These are phyloP conservation scores for Gloeostereum incarnatum DNA, from an alignment of 768 basidiomycete species.

Conservation along the genomic window DNA sequence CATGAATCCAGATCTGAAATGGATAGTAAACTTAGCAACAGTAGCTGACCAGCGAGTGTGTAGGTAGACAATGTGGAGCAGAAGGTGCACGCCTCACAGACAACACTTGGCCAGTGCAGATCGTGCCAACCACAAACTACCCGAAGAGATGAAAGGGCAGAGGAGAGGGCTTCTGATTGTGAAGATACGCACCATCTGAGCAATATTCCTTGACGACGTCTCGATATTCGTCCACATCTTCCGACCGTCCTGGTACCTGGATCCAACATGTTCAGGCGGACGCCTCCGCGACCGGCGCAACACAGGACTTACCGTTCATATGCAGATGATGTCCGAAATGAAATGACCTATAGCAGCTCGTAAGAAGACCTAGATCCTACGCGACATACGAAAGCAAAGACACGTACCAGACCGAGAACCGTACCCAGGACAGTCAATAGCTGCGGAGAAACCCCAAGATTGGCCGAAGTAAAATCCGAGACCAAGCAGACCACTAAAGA, in stretches of 20 bases:
- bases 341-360: too few relatives aligned
- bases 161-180: too few relatives aligned
- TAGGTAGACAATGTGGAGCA: neutral
- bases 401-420: constrained; percentile 60
- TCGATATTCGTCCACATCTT: constrained; percentile 63
- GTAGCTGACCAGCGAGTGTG: too few relatives aligned
- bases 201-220: constrained; percentile 47
- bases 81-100: too few relatives aligned
- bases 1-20: constrained; percentile 47
- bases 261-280: too few relatives aligned
- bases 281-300: neutral
- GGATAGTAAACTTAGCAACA: neutral
- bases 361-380: too few relatives aligned
- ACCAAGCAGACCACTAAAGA: constrained; percentile 48
- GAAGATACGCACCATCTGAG: constrained; percentile 47
- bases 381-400: too few relatives aligned
- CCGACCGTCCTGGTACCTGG: constrained; percentile 58
- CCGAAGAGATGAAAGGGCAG: too few relatives aligned
- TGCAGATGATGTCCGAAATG: constrained; percentile 65
- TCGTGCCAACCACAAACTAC: too few relatives aligned
- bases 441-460: constrained; percentile 41
- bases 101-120: too few relatives aligned
- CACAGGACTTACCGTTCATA: constrained; percentile 43
- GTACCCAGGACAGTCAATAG: constrained; percentile 68
- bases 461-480: constrained; percentile 33